phyloP scores from a whole-genome alignment of 2,329 filamentous ascomycete genomes.

The Pseudonectria foliicola region DNA sequence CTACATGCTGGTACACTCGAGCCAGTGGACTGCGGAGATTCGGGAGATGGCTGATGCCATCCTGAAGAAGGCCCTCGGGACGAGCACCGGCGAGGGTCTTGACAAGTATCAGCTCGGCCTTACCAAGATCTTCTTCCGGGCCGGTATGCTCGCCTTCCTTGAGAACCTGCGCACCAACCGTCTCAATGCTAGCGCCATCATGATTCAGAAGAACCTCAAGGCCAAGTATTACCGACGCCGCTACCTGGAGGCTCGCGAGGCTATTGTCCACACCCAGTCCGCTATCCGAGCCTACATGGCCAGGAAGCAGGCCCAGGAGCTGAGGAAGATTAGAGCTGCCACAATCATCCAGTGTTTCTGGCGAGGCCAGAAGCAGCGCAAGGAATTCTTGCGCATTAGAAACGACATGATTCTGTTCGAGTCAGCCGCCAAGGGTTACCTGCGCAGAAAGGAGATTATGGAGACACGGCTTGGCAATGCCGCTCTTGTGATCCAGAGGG shows the following conservation, averaged over 20 bases:
- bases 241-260: conserved; percentile 78
- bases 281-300: conserved; percentile 71
- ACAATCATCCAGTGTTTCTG: conserved; percentile 94
- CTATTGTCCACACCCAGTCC: conserved; percentile 75
- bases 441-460: conserved; percentile 85
- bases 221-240: conserved; percentile 92
- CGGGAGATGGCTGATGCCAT: conserved; percentile 91
- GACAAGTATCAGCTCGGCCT: conserved; percentile 98
- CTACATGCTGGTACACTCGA: conserved; percentile 93
- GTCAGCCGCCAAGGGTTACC: conserved; percentile 83
- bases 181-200: conserved; percentile 86
- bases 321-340: conserved; percentile 76
- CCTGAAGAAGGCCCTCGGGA: conserved; percentile 77
- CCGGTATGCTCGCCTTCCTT: conserved; percentile 95
- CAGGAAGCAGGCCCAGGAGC: conserved; percentile 69
- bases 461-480: conserved; percentile 91
- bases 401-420: conserved; percentile 83
- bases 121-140: conserved; percentile 98
- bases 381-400: conserved; percentile 68
- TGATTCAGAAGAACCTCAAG: conserved; percentile 97
- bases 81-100: conserved; percentile 62
- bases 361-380: conserved; percentile 86
- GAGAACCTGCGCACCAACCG: conserved; percentile 88
- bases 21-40: conserved; percentile 88
- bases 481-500: conserved; percentile 80